phyloP scores from a whole-genome alignment of 441 rosid species.

The Theobroma grandiflorum region DNA sequence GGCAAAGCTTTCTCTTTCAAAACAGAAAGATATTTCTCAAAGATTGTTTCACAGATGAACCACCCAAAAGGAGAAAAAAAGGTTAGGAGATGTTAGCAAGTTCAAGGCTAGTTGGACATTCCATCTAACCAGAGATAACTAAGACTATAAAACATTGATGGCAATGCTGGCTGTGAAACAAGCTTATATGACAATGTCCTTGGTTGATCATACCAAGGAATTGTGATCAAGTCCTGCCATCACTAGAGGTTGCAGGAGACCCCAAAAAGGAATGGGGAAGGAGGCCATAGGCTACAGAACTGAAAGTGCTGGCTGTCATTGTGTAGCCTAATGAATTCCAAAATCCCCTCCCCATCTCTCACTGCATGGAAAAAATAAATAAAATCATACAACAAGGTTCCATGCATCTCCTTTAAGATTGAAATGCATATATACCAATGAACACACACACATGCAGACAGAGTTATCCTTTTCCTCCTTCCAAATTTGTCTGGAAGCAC shows the following conservation, averaged over 20 bases:
- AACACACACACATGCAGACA: neutral
- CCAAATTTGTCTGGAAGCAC: slow-evolving; percentile 3
- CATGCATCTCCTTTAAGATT: neutral
- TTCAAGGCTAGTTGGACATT: neutral
- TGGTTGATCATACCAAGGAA: neutral
- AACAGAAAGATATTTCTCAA: neutral
- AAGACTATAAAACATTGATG: neutral
- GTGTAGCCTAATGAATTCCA: neutral
- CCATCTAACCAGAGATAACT: neutral
- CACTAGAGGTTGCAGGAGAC: too few species aligned
- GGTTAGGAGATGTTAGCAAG: neutral
- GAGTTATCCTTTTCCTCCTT: neutral
- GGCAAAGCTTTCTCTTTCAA: neutral
- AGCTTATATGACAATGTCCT: neutral
- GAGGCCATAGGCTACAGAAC: neutral
- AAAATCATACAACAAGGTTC: neutral
- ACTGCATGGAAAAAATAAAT: neutral
- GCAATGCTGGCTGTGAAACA: slow-evolving; percentile 2
- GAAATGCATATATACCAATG: neutral
- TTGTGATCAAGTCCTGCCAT: neutral
- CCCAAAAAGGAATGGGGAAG: neutral
- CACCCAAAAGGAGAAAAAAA: neutral
- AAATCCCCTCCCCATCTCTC: neutral
- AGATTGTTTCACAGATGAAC: neutral
- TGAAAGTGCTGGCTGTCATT: neutral